Percentiles rank a stretch among this genome's conserved stretches.
phyloP scores from a whole-genome alignment of 2,329 filamentous ascomycete species.

The Colletotrichum zoysiae region DNA sequence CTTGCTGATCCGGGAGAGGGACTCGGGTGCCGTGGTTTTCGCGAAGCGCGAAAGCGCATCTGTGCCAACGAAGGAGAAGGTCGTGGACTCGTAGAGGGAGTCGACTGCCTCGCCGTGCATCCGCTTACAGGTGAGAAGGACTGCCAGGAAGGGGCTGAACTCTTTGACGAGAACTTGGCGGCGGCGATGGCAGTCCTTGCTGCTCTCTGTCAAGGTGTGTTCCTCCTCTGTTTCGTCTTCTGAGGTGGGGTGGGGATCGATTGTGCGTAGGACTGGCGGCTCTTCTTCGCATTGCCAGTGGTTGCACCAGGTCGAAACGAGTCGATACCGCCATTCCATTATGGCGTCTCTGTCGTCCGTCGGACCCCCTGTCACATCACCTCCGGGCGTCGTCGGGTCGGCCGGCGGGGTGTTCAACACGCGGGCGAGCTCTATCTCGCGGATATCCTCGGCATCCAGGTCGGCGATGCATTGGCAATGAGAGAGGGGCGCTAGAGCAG shows the following conservation, averaged over 20 bases:
- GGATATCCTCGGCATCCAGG: constrained; percentile 32
- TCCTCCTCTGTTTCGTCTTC: not conserved
- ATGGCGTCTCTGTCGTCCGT: constrained; percentile 24
- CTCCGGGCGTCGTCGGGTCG: not conserved
- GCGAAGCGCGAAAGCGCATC: constrained; percentile 22
- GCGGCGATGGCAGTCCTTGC: not conserved
- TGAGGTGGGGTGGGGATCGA: not conserved
- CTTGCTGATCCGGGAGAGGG: constrained; percentile 8
- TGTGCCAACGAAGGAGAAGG: constrained; percentile 42
- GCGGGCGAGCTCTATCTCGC: constrained; percentile 26
- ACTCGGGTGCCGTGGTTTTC: not conserved
- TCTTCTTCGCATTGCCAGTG: constrained; percentile 38
- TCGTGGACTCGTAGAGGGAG: constrained; percentile 27
- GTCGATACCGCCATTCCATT: constrained; percentile 26
- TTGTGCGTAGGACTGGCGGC: constrained; percentile 22
- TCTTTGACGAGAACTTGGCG: constrained; percentile 22
- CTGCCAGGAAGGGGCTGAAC: constrained; percentile 35
- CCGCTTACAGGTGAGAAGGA: constrained; percentile 35
- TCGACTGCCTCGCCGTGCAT: constrained; percentile 32
- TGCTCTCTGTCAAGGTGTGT: not conserved
- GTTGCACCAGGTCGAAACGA: constrained; percentile 23
- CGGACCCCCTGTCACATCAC: not conserved
- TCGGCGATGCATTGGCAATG: constrained; percentile 32
- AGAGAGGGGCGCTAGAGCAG: constrained; percentile 21
- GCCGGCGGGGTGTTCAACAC: constrained; percentile 17